A percentile compares a stretch with the other conserved stretches of the same genome.
These are phyloP conservation scores for Orobanche coerulescens DNA, from an alignment of 257 asterid species.

Conservation along the genomic window DNA sequence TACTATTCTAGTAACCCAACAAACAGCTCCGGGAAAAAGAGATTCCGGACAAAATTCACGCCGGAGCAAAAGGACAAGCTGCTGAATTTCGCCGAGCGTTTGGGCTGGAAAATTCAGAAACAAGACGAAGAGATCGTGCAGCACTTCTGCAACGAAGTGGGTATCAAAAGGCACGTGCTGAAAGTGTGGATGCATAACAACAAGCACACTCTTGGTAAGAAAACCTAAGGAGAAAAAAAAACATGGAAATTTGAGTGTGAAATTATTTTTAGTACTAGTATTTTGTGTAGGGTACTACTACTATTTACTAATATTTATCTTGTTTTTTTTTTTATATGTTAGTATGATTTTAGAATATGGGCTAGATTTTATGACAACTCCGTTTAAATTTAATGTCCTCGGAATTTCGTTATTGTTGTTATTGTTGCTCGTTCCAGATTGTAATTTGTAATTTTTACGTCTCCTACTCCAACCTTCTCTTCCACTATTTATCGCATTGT, in stretches of 20 bases:
- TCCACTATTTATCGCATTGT: no score
- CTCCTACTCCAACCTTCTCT: no score
- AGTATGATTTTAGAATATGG: no score
- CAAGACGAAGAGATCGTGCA: conserved; percentile 60
- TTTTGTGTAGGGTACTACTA: background rate
- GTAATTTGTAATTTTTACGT: no score
- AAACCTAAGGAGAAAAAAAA: conserved; percentile 20
- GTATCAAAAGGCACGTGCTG: conserved; percentile 61
- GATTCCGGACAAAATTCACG: conserved; percentile 53
- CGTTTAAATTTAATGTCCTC: background rate
- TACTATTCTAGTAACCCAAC: conserved; percentile 27
- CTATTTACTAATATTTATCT: background rate
- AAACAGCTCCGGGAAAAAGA: conserved; percentile 43
- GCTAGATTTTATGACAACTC: background rate
- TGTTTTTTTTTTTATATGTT: background rate
- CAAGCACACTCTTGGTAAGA: conserved; percentile 75
- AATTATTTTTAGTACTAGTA: background rate
- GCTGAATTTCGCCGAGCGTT: conserved; percentile 53
- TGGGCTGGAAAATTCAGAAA: conserved; percentile 69
- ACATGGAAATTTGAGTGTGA: background rate
- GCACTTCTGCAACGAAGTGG: conserved; percentile 49
- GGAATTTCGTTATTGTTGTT: background rate
- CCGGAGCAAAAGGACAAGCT: conserved; percentile 70
- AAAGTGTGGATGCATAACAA: conserved; percentile 91
- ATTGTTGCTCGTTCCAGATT: background rate